Conservation (phyloP, 352 stramenopile genomes). For the Pythium oligandrum region DNA sequence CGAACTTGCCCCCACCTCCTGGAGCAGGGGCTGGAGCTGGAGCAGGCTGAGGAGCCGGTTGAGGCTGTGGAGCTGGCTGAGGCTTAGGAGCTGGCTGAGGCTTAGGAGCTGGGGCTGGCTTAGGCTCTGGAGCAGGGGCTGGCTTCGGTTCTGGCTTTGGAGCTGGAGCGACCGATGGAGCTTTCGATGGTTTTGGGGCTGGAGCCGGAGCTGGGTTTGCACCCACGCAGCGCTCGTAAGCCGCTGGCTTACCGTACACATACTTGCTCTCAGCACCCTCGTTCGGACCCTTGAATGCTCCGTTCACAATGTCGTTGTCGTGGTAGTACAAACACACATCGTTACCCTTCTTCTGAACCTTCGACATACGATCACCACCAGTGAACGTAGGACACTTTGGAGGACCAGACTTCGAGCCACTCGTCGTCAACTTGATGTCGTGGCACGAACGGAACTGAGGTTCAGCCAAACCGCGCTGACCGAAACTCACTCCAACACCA, state of each 20-base stretch:
- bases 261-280: slow-evolving; percentile 5
- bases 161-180: not conserved
- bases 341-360: slow-evolving; percentile 7
- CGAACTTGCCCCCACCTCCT: not conserved
- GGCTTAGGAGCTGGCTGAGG: too few relatives aligned
- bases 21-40: not conserved
- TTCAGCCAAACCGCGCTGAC: slow-evolving; percentile 9
- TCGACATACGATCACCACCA: slow-evolving; percentile 12
- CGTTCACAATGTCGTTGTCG: slow-evolving; percentile 6
- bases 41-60: not conserved
- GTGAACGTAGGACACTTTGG: slow-evolving; percentile 15
- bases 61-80: not conserved
- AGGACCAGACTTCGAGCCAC: not conserved
- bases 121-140: not conserved
- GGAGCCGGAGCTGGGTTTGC: not conserved
- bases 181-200: not conserved
- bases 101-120: not conserved
- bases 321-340: slow-evolving; percentile 18
- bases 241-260: slow-evolving; percentile 11
- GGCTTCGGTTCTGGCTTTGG: not conserved
- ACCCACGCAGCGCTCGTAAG: not conserved
- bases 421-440: slow-evolving; percentile 14
- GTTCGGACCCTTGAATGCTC: slow-evolving; percentile 6
- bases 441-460: slow-evolving; percentile 12
- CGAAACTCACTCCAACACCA: slow-evolving; percentile 8